Conservation (phyloP, 495 filamentous ascomycete genomes). For the Lasiosphaeria miniovina region DNA sequence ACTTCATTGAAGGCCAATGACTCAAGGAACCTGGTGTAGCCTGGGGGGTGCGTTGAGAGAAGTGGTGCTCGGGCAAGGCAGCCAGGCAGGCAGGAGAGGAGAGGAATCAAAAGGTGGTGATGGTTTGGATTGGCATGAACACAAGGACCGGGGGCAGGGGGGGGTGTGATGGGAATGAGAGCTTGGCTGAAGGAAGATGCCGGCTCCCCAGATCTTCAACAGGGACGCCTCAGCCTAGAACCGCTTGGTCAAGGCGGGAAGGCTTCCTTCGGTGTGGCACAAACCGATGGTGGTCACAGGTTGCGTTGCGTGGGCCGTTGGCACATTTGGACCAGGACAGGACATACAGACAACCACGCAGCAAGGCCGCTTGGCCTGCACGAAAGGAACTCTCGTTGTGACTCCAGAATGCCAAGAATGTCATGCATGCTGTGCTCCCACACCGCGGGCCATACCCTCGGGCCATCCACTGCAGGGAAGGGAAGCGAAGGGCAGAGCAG, state of each 20-base stretch:
- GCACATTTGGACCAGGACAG: constrained; percentile 1
- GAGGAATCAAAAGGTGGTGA: background rate
- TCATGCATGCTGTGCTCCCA: background rate
- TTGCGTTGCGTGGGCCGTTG: background rate
- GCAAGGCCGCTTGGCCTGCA: background rate
- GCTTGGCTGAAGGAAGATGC: constrained; percentile 5
- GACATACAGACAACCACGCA: background rate
- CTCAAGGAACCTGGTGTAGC: background rate
- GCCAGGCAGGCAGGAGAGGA: background rate
- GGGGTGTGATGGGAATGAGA: background rate
- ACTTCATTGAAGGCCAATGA: background rate
- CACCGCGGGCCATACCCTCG: background rate
- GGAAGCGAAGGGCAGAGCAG: background rate
- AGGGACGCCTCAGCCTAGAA: background rate
- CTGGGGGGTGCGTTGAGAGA: background rate
- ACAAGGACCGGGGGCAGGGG: background rate
- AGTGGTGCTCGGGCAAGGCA: background rate
- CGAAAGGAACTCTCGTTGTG: background rate
- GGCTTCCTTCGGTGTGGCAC: constrained; percentile 16
- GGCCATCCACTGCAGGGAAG: background rate
- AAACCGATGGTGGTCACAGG: too few relatives aligned
- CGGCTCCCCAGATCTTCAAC: constrained; percentile 7
- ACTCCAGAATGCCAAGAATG: background rate
- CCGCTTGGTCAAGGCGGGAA: background rate
- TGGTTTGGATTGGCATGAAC: background rate